Conservation (phyloP, 116 monocot genomes). For the Phalaenopsis hybrid region DNA sequence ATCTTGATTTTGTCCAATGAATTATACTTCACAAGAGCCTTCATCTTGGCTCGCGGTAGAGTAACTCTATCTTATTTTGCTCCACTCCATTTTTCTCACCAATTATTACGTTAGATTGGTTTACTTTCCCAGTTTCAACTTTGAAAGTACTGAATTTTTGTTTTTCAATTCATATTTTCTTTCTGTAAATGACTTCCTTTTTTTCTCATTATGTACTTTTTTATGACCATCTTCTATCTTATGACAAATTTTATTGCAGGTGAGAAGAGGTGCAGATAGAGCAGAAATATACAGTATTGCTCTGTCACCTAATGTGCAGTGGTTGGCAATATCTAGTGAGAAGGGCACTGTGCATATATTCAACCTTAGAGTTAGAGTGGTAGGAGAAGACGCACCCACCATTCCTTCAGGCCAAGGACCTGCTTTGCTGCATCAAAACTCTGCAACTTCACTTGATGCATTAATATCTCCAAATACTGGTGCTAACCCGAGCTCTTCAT, state of each 20-base stretch:
- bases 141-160: not conserved
- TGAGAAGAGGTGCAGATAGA: slow-evolving; percentile 76
- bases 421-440: slow-evolving; percentile 39
- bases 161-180: not conserved
- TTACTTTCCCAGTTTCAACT: not conserved
- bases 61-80: not conserved
- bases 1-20: not conserved
- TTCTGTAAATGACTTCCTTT: not conserved
- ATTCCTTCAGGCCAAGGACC: slow-evolving; percentile 29
- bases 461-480: slow-evolving; percentile 49
- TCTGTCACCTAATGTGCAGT: slow-evolving; percentile 72
- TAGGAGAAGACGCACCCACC: slow-evolving; percentile 53
- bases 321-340: slow-evolving; percentile 86
- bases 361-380: slow-evolving; percentile 58
- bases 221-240: not conserved
- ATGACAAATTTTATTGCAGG: slow-evolving; percentile 30
- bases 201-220: not conserved
- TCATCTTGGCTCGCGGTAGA: not conserved
- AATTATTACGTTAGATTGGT: not conserved
- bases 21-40: not conserved
- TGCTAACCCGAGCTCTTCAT: slow-evolving; percentile 62
- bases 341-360: slow-evolving; percentile 91
- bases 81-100: not conserved
- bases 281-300: slow-evolving; percentile 89
- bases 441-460: slow-evolving; percentile 54